These are phyloP conservation scores for Capsicum baccatum DNA, from an alignment of 257 asterid genomes.

Conservation along the genomic window DNA sequence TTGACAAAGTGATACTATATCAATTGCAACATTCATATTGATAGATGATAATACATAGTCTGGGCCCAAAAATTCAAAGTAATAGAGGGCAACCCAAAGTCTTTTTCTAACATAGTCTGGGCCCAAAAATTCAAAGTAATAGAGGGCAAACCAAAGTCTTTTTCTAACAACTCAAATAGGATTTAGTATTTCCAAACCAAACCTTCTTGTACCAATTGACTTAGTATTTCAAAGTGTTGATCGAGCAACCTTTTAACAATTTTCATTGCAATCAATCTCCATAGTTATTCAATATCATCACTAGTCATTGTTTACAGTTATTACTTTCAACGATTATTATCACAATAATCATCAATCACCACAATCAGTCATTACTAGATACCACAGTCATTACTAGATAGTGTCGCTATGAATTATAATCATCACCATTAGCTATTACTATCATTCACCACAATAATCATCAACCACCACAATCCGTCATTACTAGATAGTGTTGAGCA, in stretches of 20 bases:
- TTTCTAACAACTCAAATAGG: conserved; percentile 64
- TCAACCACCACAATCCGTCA: too few relatives aligned
- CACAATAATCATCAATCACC: too few relatives aligned
- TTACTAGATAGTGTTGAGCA: too few relatives aligned
- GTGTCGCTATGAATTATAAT: too few relatives aligned
- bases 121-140: conserved; percentile 85
- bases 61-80: conserved; percentile 87
- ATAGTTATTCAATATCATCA: background rate
- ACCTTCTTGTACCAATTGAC: too few relatives aligned
- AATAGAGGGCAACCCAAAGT: conserved; percentile 62
- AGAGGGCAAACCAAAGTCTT: conserved; percentile 66
- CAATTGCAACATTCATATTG: background rate
- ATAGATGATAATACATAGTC: background rate
- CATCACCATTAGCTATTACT: too few relatives aligned
- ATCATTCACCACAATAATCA: too few relatives aligned
- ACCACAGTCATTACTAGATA: too few relatives aligned
- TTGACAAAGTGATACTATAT: background rate
- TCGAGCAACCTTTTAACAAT: background rate
- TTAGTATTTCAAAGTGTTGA: too few relatives aligned
- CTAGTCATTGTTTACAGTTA: too few relatives aligned
- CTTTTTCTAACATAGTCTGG: conserved; percentile 47
- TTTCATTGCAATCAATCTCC: background rate
- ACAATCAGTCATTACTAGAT: too few relatives aligned
- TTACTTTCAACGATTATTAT: too few relatives aligned
- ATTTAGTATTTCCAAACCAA: conserved; percentile 42